These are phyloP conservation scores for Xylaria sp. DNA, from an alignment of 2,329 filamentous ascomycete species.

Conservation along the genomic window DNA sequence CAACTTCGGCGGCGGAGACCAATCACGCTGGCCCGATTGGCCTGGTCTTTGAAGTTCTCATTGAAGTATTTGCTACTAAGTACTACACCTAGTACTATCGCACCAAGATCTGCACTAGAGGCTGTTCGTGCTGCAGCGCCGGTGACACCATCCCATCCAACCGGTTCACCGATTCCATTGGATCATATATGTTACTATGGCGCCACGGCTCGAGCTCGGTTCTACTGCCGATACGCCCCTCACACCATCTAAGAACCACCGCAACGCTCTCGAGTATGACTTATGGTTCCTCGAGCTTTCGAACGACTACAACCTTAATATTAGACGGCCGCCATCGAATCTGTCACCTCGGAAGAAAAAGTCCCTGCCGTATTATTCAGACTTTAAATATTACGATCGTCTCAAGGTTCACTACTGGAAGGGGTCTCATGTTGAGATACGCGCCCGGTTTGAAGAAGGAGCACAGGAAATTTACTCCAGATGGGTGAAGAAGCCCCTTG, in stretches of 20 bases:
- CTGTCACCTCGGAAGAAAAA: constrained; percentile 24
- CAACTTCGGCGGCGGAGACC: constrained; percentile 20
- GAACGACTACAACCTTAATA: constrained; percentile 33
- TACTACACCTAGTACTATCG: too few species aligned
- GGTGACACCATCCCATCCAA: background rate
- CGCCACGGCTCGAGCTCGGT: constrained; percentile 11
- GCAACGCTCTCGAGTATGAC: constrained; percentile 23
- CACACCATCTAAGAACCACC: constrained; percentile 19
- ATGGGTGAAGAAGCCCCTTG: constrained; percentile 35
- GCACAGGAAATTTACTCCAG: constrained; percentile 31
- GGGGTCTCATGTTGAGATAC: constrained; percentile 23
- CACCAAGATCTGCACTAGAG: background rate
- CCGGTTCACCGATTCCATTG: constrained; percentile 13
- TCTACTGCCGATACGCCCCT: constrained; percentile 1
- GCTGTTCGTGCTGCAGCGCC: background rate
- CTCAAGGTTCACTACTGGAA: constrained; percentile 29
- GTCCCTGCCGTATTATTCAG: constrained; percentile 25
- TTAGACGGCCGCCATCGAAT: constrained; percentile 27
- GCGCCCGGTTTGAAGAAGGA: constrained; percentile 23
- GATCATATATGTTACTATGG: constrained; percentile 15
- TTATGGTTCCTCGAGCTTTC: constrained; percentile 37
- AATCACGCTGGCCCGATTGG: background rate
- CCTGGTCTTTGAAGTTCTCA: background rate
- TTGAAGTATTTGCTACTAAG: background rate
- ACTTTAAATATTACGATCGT: constrained; percentile 29